phyloP scores from a whole-genome alignment of 1,284 basidiomycete species.

The Papiliotrema laurentii region DNA sequence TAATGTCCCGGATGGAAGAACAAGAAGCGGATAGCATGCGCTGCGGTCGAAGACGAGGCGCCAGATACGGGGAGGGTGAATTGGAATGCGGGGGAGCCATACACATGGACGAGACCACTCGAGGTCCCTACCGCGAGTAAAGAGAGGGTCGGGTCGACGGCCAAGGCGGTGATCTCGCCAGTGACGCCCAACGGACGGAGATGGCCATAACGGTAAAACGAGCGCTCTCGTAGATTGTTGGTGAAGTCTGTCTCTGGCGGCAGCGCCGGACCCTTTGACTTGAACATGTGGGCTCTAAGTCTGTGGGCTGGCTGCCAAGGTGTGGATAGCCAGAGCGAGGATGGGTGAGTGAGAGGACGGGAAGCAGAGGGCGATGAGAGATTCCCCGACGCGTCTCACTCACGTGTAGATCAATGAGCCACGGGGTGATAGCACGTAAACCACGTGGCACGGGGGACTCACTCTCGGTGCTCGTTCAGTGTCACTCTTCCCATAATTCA shows the following conservation, averaged over 20 bases:
- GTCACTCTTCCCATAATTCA: too few species aligned
- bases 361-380: too few species aligned
- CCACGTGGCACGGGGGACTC: too few species aligned
- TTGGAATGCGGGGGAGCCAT: slow-evolving; percentile 40
- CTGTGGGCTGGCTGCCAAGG: too few species aligned
- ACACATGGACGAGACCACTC: slow-evolving; percentile 41
- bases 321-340: too few species aligned
- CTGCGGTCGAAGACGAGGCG: slow-evolving; percentile 16
- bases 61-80: slow-evolving; percentile 37
- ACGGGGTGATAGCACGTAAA: too few species aligned
- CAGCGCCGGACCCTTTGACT: slow-evolving; percentile 30
- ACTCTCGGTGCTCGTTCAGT: too few species aligned
- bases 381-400: too few species aligned
- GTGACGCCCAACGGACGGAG: slow-evolving; percentile 40
- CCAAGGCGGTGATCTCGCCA: slow-evolving; percentile 59
- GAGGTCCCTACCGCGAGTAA: slow-evolving; percentile 64
- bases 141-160: slow-evolving; percentile 66
- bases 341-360: too few species aligned
- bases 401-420: too few species aligned
- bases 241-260: slow-evolving; percentile 40
- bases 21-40: slow-evolving; percentile 38
- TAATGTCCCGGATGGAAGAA: slow-evolving; percentile 44
- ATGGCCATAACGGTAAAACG: slow-evolving; percentile 46
- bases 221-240: slow-evolving; percentile 38
- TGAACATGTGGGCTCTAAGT: slow-evolving; percentile 33